phyloP scores from a whole-genome alignment of 2,329 filamentous ascomycete genomes.

The Aspergillus luchuensis region DNA sequence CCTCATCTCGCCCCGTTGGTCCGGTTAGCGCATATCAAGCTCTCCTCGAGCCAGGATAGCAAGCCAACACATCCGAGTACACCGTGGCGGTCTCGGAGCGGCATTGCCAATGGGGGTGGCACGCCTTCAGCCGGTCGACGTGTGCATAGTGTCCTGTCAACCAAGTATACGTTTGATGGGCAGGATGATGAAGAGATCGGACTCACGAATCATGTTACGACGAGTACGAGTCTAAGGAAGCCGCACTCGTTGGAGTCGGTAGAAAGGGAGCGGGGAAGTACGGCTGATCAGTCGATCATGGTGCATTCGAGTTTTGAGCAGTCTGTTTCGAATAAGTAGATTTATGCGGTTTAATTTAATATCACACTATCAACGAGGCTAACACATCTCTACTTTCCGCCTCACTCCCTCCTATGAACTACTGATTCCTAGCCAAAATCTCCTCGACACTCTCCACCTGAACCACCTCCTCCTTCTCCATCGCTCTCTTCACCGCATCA shows the following conservation, averaged over 20 bases:
- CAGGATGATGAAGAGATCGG: constrained; percentile 10
- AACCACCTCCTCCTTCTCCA: neutral
- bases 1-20: constrained; percentile 19
- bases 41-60: neutral
- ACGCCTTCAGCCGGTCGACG: no score
- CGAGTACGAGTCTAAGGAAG: neutral
- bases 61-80: neutral
- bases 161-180: neutral
- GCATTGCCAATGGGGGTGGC: neutral
- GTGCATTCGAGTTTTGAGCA: neutral
- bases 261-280: neutral
- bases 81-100: neutral
- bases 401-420: neutral
- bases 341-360: no score
- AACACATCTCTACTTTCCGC: neutral
- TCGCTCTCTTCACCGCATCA: neutral
- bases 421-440: neutral
- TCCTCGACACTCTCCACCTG: neutral
- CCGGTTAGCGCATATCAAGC: constrained; percentile 1
- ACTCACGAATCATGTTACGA: constrained; percentile 5
- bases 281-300: neutral
- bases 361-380: no score
- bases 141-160: no score
- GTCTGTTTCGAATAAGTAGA: neutral
- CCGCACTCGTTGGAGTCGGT: neutral